phyloP scores from a whole-genome alignment of 2,329 filamentous ascomycete species.

The Pseudonectria foliicola region DNA sequence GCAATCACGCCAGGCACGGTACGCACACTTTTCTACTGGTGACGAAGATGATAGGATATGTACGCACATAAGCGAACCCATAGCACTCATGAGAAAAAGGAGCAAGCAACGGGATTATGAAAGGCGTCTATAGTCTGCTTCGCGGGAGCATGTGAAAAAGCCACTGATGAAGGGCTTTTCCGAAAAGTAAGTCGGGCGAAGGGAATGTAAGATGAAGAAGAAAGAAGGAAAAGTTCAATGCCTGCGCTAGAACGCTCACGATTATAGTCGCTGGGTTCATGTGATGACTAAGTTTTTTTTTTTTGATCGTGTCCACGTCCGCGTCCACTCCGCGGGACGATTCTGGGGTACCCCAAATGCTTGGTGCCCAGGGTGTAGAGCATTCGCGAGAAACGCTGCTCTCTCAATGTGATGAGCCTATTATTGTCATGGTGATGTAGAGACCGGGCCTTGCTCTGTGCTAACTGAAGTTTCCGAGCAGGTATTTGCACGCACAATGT shows the following conservation, averaged over 20 bases:
- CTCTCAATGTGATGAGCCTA: no score
- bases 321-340: no score
- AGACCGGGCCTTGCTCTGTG: no score
- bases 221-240: conserved; percentile 24
- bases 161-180: conserved; percentile 29
- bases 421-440: no score
- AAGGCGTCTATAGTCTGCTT: conserved; percentile 50
- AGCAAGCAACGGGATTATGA: conserved; percentile 54
- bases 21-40: conserved; percentile 3
- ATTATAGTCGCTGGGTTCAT: conserved; percentile 4
- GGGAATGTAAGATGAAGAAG: conserved; percentile 42
- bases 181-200: conserved; percentile 31
- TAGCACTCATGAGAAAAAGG: conserved; percentile 37
- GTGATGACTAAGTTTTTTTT: conserved; percentile 17
- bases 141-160: conserved; percentile 39
- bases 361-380: no score
- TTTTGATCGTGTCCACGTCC: no score
- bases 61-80: conserved; percentile 58
- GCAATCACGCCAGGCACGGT: conserved; percentile 2
- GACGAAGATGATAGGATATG: conserved; percentile 30
- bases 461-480: no score
- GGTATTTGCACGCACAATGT: no score
- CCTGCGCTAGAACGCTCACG: conserved; percentile 5
- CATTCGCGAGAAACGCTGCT: no score
- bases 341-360: no score